phyloP scores from a whole-genome alignment of 257 asterid genomes.

The Misopates orontium region DNA sequence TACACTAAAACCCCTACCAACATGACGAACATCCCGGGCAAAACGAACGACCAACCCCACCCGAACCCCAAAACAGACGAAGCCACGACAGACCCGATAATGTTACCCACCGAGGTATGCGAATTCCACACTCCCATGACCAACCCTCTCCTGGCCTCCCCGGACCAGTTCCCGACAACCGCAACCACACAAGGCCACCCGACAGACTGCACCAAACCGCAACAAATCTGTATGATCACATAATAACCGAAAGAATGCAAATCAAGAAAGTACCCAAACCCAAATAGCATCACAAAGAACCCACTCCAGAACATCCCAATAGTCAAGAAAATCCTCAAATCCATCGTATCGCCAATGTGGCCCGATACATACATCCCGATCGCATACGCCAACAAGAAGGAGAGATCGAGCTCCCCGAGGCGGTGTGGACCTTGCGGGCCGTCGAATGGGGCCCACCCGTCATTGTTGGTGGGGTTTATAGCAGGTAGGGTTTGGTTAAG shows the following conservation, averaged over 20 bases:
- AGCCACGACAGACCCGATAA: constrained; percentile 83
- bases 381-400: constrained; percentile 73
- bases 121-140: constrained; percentile 93
- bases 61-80: constrained; percentile 78
- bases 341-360: constrained; percentile 75
- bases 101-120: constrained; percentile 84
- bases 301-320: constrained; percentile 95
- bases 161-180: constrained; percentile 88
- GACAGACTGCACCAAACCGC: constrained; percentile 90
- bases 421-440: constrained; percentile 83
- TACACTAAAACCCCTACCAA: constrained; percentile 46
- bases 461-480: constrained; percentile 32
- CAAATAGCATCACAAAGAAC: constrained; percentile 55
- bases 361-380: constrained; percentile 88
- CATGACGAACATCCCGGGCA: constrained; percentile 70
- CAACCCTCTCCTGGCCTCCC: constrained; percentile 81
- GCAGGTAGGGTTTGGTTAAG: constrained; percentile 54
- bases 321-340: constrained; percentile 69
- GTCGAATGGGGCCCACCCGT: constrained; percentile 89
- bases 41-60: constrained; percentile 96
- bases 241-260: constrained; percentile 62
- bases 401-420: constrained; percentile 92
- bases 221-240: constrained; percentile 59
- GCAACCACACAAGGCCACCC: constrained; percentile 99
- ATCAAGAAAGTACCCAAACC: constrained; percentile 79